Evolutionary conservation across 768 basidiomycete species (phyloP).

Genomic region (Podaxis sp.): DNA sequence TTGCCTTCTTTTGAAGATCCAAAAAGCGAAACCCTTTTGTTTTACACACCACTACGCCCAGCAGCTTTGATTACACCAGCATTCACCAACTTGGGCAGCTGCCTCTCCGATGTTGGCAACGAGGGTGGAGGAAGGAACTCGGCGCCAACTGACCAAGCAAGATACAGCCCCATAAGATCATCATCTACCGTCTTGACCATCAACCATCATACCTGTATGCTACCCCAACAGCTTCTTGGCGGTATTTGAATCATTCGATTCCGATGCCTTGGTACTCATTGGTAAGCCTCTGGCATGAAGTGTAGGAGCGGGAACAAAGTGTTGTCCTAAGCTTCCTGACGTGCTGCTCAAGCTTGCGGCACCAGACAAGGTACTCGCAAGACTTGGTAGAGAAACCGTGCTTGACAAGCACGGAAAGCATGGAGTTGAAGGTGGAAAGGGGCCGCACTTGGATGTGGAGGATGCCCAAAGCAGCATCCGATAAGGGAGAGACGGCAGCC

Average conservation of each 20-base stretch:
- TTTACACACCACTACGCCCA: constrained; percentile 62
- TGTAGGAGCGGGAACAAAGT: constrained; percentile 96
- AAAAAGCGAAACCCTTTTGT: background rate
- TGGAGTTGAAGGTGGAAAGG: constrained; percentile 83
- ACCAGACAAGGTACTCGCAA: constrained; percentile 91
- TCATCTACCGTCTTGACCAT: constrained; percentile 66
- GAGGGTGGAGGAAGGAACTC: constrained; percentile 72
- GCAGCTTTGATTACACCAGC: constrained; percentile 55
- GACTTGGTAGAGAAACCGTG: constrained; percentile 85
- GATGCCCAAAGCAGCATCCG: constrained; percentile 50
- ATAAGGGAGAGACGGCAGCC: constrained; percentile 64
- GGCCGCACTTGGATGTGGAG: constrained; percentile 87
- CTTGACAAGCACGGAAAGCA: constrained; percentile 67
- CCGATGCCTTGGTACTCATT: constrained; percentile 91
- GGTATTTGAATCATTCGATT: constrained; percentile 86
- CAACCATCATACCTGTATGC: constrained; percentile 28
- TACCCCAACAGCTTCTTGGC: constrained; percentile 52
- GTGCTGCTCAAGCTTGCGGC: constrained; percentile 89
- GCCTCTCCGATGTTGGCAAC: constrained; percentile 34
- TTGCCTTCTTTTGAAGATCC: background rate
- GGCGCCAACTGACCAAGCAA: constrained; percentile 88
- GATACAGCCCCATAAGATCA: constrained; percentile 78
- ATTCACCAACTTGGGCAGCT: constrained; percentile 47
- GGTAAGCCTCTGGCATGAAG: constrained; percentile 97
- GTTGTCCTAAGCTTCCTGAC: constrained; percentile 92